Conservation (phyloP, 305 asterid genomes). For the Nicotiana rustica region DNA sequence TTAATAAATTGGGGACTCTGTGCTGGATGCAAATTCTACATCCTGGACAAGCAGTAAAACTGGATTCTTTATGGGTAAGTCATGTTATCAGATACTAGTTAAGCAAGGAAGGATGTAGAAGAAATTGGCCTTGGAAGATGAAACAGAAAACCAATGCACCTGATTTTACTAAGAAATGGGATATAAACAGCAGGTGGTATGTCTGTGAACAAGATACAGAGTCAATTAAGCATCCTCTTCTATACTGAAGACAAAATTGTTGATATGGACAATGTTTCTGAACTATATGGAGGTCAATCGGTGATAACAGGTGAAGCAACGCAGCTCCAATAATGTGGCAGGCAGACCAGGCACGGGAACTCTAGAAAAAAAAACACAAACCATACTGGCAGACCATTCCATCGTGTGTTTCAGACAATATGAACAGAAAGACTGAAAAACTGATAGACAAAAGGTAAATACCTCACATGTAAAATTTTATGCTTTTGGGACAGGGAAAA, state of each 20-base stretch:
- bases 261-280: conserved; percentile 9
- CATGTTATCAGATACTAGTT: conserved; percentile 9
- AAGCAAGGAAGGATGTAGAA: not conserved
- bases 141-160: conserved; percentile 10
- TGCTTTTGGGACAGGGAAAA: not conserved
- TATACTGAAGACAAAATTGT: conserved; percentile 13
- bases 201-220: conserved; percentile 14
- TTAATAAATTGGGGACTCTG: not conserved
- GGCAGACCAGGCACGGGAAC: not conserved
- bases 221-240: not conserved
- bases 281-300: conserved; percentile 17
- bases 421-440: not conserved
- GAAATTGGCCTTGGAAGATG: not conserved
- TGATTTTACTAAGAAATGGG: not conserved
- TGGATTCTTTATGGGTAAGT: conserved; percentile 17
- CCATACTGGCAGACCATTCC: not conserved
- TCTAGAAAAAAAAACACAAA: not conserved
- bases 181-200: not conserved
- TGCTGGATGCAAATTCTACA: not conserved
- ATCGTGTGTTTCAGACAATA: not conserved
- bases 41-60: not conserved
- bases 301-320: not conserved
- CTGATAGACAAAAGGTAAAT: not conserved
- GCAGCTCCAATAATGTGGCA: not conserved
- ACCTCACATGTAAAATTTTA: not conserved